These are phyloP conservation scores for Coemansia javaensis DNA, from an alignment of 192 early-diverging fungal genomes.

Conservation along the genomic window DNA sequence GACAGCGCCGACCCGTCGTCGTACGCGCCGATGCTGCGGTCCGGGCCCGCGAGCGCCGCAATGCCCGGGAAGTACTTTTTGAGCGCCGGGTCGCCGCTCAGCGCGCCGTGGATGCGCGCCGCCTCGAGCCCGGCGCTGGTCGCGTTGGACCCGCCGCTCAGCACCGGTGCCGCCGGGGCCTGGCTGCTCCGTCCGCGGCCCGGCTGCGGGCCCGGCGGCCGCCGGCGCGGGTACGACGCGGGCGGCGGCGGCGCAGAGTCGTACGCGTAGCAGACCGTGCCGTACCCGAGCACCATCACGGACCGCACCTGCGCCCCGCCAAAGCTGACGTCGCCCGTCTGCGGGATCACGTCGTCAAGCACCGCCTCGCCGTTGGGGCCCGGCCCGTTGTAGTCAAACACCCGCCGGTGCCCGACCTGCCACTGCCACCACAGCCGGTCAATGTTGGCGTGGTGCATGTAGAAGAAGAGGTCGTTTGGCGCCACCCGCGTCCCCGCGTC, in stretches of 20 bases:
- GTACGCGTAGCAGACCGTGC: slow-evolving; percentile 36
- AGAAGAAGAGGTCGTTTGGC: slow-evolving; percentile 59
- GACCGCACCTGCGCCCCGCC: slow-evolving; percentile 20
- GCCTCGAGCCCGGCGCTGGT: slow-evolving; percentile 22
- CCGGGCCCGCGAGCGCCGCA: slow-evolving; percentile 5
- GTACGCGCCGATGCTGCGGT: not conserved
- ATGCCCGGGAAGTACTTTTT: slow-evolving; percentile 23
- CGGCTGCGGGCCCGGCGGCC: not conserved
- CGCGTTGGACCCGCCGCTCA: slow-evolving; percentile 33
- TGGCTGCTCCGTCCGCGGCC: not conserved
- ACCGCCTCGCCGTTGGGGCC: slow-evolving; percentile 26
- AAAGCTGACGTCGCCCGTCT: slow-evolving; percentile 19
- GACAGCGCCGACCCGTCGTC: not conserved
- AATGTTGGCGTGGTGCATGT: slow-evolving; percentile 60
- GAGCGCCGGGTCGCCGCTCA: slow-evolving; percentile 7
- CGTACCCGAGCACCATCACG: slow-evolving; percentile 40
- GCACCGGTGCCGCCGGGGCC: not conserved
- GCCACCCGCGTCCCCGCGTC: slow-evolving; percentile 47
- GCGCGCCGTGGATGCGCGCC: slow-evolving; percentile 21
- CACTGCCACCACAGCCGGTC: slow-evolving; percentile 57
- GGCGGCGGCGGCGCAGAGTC: slow-evolving; percentile 34
- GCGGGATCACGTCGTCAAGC: slow-evolving; percentile 30
- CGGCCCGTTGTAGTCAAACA: slow-evolving; percentile 29
- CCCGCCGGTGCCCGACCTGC: slow-evolving; percentile 36
- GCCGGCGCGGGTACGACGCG: slow-evolving; percentile 14